Evolutionary conservation across 139 green algal species (phyloP), one percentile per base, ranked within the genome.

Genomic region (Micromonas commoda): DNA sequence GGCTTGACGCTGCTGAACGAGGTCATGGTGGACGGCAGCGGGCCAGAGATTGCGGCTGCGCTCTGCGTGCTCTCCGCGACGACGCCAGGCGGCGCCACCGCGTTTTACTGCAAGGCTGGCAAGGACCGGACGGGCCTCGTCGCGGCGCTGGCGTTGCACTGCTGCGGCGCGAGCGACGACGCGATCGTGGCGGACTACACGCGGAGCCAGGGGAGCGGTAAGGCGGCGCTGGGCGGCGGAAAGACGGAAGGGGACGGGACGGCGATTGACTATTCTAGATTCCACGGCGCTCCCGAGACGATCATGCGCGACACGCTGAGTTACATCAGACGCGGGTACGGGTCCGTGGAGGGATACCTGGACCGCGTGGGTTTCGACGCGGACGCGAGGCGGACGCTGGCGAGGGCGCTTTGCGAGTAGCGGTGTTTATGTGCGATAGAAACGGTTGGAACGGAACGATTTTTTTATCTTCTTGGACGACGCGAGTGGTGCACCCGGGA

Each of bases 61-160:
- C 61, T 69, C 9, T 32, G 24, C 5, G 61, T 69, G 26, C 5
- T 69, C 61, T 9, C 26, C 9, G 24, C 16, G n/a, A 20, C 64
- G 28, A 37, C 73, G 76, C 5, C 38, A 29, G 64, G 34, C 24
- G 26, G 34, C 0, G 5, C 33, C 13, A 45, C 64, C 35, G 52
- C 69, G 53, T 79, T 78, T 71, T 82, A 75, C 24, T 82, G 77
- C 77, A 73, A 73, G 23, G 77, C 77, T 0, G 77, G 77, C 5
- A 82, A 82, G 71, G 77, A 82, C 60, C 38, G 77, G 28, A 82
- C 77, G 19, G 77, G 77, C 2, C 66, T 82, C 32, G n/a, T 82
- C 9, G 57, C 77, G 4, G 64, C 64, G 77, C 77, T 82, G 3
- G 24, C 77, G 31, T 45, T 82, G 29, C 28, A 21, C 24, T 52